A percentile compares a stretch with the other conserved stretches of the same genome.
These are phyloP conservation scores for Yarrowia sp. DNA, from an alignment of 805 yeast species.

Conservation along the genomic window DNA sequence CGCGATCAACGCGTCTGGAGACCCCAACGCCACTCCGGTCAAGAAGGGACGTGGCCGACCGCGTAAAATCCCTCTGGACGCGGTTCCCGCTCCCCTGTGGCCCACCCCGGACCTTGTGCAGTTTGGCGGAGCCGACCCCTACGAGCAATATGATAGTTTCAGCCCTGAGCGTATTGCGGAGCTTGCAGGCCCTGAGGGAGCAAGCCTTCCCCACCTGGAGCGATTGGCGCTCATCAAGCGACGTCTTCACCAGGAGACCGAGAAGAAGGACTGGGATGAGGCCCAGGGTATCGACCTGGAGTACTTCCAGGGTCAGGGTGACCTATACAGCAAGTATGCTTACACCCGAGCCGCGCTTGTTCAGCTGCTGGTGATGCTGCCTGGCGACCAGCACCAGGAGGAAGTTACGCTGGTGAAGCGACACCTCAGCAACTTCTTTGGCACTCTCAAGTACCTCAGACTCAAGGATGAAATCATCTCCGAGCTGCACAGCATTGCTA, in stretches of 20 bases:
- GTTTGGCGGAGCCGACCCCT: conserved; percentile 21
- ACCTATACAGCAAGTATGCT: conserved; percentile 1
- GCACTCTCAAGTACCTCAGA: conserved; percentile 6
- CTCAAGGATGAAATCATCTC: background rate
- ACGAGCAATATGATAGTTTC: background rate
- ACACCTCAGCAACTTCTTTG: background rate
- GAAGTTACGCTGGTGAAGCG: background rate
- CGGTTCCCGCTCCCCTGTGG: background rate
- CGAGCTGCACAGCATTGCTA: background rate
- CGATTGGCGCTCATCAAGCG: conserved; percentile 18
- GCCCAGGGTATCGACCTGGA: background rate
- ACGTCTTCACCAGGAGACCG: background rate
- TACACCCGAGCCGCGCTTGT: background rate
- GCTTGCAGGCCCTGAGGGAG: conserved; percentile 10
- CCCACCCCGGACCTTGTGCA: conserved; percentile 11
- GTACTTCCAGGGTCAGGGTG: background rate
- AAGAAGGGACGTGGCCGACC: conserved; percentile 21
- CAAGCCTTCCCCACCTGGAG: background rate
- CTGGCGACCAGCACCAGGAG: background rate
- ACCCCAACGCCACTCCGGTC: background rate
- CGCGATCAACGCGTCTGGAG: conserved; percentile 17
- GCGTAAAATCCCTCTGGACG: background rate
- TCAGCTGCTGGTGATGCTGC: background rate
- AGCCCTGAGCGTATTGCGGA: background rate
- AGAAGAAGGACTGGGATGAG: background rate